Evolutionary conservation across 352 stramenopile genomes (phyloP).

Genomic region (Phytophthora podocarpi): DNA sequence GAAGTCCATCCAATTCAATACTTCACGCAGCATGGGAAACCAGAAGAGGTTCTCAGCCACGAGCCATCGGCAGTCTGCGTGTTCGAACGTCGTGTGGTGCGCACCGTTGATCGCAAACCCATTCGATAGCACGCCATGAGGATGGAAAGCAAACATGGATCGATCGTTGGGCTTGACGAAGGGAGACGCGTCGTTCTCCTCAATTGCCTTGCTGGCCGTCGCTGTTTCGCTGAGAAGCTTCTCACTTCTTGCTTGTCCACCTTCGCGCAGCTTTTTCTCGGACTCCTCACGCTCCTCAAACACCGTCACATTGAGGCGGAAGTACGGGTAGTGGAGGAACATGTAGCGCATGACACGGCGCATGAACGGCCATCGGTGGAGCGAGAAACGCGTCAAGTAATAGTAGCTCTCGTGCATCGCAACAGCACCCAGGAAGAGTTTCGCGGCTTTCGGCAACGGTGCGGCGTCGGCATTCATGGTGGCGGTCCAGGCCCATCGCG

Average conservation of each 20-base stretch:
- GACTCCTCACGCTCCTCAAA: constrained; percentile 41
- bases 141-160: constrained; percentile 61
- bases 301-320: constrained; percentile 45
- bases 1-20: constrained; percentile 77
- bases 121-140: constrained; percentile 64
- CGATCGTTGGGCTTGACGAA: constrained; percentile 21
- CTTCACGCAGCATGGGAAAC: constrained; percentile 68
- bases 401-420: constrained; percentile 53
- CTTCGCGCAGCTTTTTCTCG: constrained; percentile 1
- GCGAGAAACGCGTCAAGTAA: constrained; percentile 16
- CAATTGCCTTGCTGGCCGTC: constrained; percentile 29
- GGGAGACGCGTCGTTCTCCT: constrained; percentile 20
- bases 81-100: constrained; percentile 52
- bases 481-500: constrained; percentile 1
- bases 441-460: constrained; percentile 12
- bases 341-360: constrained; percentile 32
- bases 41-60: constrained; percentile 71
- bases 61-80: constrained; percentile 68
- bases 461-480: neutral
- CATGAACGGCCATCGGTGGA: constrained; percentile 49
- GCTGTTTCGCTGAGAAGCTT: too few species aligned
- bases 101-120: constrained; percentile 63
- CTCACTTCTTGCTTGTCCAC: too few species aligned
- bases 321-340: constrained; percentile 63
- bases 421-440: constrained; percentile 37